These are phyloP conservation scores for Scleromitrula shiraiana DNA, from an alignment of 2,329 filamentous ascomycete species.

Conservation along the genomic window DNA sequence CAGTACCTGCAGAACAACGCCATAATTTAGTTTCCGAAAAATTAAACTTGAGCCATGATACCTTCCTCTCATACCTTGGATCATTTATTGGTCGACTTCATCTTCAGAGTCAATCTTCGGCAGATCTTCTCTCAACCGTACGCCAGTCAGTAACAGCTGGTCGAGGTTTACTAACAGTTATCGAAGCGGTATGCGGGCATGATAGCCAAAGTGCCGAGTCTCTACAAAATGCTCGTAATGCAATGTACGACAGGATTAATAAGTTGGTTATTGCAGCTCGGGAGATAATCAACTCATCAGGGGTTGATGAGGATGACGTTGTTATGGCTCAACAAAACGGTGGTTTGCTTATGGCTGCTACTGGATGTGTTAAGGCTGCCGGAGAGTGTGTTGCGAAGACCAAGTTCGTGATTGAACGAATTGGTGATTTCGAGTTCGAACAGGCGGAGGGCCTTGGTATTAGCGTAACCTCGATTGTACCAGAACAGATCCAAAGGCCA, in stretches of 20 bases:
- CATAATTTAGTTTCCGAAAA: conserved; percentile 76
- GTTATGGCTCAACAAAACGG: conserved; percentile 74
- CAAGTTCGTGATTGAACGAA: conserved; percentile 75
- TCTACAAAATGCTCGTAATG: conserved; percentile 60
- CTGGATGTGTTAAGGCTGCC: conserved; percentile 79
- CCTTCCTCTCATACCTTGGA: conserved; percentile 81
- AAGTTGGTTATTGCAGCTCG: conserved; percentile 74
- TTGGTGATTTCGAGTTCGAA: conserved; percentile 83
- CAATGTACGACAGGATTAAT: conserved; percentile 73
- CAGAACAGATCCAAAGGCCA: background rate
- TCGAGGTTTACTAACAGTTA: conserved; percentile 66
- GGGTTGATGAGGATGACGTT: conserved; percentile 63
- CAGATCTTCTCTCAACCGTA: conserved; percentile 74
- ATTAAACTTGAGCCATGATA: conserved; percentile 73
- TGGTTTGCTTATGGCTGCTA: conserved; percentile 68
- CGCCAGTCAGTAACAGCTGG: conserved; percentile 78
- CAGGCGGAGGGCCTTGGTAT: conserved; percentile 43
- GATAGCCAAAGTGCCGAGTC: conserved; percentile 59
- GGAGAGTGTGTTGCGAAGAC: conserved; percentile 88
- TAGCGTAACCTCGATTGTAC: conserved; percentile 36
- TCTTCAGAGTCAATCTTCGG: conserved; percentile 82
- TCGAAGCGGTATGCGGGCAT: conserved; percentile 75
- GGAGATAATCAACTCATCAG: conserved; percentile 64
- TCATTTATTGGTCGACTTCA: conserved; percentile 88
- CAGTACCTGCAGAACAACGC: conserved; percentile 52